Conservation (phyloP, 2,329 filamentous ascomycete genomes). For the Verticillium albo-atrum region DNA sequence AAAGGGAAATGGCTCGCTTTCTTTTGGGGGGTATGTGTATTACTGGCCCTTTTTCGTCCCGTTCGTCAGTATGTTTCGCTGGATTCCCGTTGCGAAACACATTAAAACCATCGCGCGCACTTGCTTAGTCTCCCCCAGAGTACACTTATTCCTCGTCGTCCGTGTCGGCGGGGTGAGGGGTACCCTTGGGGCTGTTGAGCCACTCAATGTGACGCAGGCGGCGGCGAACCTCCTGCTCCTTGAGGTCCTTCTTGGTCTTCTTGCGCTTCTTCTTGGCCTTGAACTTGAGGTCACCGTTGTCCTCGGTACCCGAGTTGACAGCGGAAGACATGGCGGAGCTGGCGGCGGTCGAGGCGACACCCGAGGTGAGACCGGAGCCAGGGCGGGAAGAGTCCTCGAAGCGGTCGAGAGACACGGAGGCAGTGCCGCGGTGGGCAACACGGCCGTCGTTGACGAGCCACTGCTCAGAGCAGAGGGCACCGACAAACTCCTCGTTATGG, state of each 20-base stretch:
- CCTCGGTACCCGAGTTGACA: conserved; percentile 80
- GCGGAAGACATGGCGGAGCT: conserved; percentile 55
- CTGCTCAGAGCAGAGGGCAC: conserved; percentile 91
- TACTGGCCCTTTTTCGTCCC: neutral
- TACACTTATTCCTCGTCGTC: conserved; percentile 60
- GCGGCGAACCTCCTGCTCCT: conserved; percentile 85
- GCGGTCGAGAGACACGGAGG: conserved; percentile 70
- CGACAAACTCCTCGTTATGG: conserved; percentile 98
- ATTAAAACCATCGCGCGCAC: neutral
- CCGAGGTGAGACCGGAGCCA: conserved; percentile 55
- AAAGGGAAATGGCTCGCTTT: neutral
- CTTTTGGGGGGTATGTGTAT: neutral
- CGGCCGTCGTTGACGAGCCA: conserved; percentile 90
- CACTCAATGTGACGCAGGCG: conserved; percentile 81
- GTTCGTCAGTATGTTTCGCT: neutral
- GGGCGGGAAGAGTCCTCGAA: conserved; percentile 75
- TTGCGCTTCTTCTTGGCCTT: conserved; percentile 93
- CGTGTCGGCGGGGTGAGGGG: conserved; percentile 70
- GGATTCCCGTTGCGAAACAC: neutral
- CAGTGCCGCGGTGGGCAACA: conserved; percentile 76
- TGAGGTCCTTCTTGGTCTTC: conserved; percentile 93
- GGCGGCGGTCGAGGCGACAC: conserved; percentile 50
- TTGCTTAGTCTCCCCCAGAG: neutral
- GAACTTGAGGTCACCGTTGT: conserved; percentile 80
- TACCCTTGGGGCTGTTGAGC: conserved; percentile 83